Percentiles rank a stretch among this genome's conserved stretches.
phyloP scores from a whole-genome alignment of 2,329 filamentous ascomycete species.

The Talaromyces sp. region DNA sequence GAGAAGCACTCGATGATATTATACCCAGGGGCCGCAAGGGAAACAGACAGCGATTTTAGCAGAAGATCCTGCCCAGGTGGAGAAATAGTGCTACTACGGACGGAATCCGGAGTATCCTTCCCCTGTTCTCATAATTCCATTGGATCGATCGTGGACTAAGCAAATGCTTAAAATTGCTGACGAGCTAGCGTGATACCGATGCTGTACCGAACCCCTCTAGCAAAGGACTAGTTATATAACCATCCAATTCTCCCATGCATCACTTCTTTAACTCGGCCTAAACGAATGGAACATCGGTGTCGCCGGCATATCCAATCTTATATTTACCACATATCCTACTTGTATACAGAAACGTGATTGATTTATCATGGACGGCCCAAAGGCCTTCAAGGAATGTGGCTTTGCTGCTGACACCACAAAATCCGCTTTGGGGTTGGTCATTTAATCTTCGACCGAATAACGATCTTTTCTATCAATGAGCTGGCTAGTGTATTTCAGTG shows the following conservation, averaged over 20 bases:
- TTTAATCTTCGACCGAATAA: not conserved
- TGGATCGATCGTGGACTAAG: not conserved
- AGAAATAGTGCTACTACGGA: not conserved
- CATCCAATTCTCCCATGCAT: not conserved
- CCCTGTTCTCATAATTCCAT: not conserved
- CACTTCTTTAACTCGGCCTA: not conserved
- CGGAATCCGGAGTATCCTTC: not conserved
- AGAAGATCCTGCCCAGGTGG: not conserved
- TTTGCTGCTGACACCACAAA: not conserved
- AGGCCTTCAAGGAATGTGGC: not conserved
- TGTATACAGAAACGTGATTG: not conserved
- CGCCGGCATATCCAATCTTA: not conserved
- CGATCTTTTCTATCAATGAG: not conserved
- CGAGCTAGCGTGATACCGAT: not conserved
- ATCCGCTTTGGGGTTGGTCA: not conserved
- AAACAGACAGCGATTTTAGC: no score
- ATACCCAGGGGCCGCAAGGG: not conserved
- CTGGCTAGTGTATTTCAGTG: not conserved
- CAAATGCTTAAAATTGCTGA: not conserved
- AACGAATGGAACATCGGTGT: slow-evolving; percentile 7
- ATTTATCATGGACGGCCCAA: not conserved
- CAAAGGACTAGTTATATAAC: not conserved
- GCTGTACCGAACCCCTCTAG: not conserved
- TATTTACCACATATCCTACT: not conserved
- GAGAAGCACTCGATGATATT: not conserved